Percentiles rank a stretch among this genome's conserved stretches.
Evolutionary conservation across 805 yeast genomes (phyloP).

Genomic region (Candida patagonica): DNA sequence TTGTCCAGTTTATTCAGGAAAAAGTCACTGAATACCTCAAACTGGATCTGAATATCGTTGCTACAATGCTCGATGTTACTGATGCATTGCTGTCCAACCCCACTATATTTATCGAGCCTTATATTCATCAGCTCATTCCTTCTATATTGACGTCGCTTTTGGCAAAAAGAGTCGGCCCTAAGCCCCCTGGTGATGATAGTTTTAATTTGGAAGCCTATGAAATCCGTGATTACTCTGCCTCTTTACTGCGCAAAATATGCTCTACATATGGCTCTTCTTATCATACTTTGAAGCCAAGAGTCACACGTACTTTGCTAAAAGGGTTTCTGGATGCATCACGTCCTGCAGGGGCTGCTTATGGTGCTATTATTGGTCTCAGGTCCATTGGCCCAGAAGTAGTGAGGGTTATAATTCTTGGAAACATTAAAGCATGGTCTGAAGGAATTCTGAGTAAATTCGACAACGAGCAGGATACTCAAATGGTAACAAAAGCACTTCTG

Average conservation of each 20-base stretch:
- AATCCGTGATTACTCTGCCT: conserved; percentile 82
- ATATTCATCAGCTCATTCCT: conserved; percentile 96
- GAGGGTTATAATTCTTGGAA: conserved; percentile 74
- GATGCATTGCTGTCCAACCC: conserved; percentile 76
- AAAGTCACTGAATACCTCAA: conserved; percentile 83
- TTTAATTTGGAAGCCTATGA: conserved; percentile 30
- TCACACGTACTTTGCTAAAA: conserved; percentile 82
- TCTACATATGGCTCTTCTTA: conserved; percentile 74
- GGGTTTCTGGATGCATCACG: conserved; percentile 81
- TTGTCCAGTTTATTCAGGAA: conserved; percentile 92
- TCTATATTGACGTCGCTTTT: conserved; percentile 80
- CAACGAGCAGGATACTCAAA: conserved; percentile 32
- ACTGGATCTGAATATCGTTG: conserved; percentile 49
- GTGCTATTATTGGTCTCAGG: conserved; percentile 76
- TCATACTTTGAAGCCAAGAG: conserved; percentile 83
- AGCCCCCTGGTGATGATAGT: conserved; percentile 19
- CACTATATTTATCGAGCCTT: conserved; percentile 85
- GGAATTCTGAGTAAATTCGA: conserved; percentile 20
- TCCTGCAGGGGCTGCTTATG: conserved; percentile 85
- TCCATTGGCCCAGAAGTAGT: conserved; percentile 84
- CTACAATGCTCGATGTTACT: conserved; percentile 82
- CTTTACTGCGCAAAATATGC: conserved; percentile 70
- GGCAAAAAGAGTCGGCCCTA: conserved; percentile 75
- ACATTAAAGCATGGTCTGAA: conserved; percentile 64
- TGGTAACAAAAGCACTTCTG: conserved; percentile 42